A percentile compares a stretch with the other conserved stretches of the same genome.
These are phyloP conservation scores for Entoloma clypeatum DNA, from an alignment of 1,284 basidiomycete species.

Conservation along the genomic window DNA sequence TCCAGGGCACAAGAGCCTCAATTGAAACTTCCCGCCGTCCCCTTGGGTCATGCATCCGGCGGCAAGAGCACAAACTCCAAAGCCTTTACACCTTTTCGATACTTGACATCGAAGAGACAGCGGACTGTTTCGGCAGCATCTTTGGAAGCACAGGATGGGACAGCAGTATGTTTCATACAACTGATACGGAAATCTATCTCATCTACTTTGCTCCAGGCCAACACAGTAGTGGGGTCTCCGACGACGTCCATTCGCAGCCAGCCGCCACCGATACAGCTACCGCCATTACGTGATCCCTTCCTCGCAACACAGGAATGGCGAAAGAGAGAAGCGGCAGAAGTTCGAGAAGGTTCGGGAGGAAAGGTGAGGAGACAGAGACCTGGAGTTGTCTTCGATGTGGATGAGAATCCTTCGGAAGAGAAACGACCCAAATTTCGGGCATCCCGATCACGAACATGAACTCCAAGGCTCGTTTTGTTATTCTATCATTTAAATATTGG, in stretches of 20 bases:
- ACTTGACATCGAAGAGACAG: slow-evolving; percentile 53
- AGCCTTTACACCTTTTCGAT: slow-evolving; percentile 59
- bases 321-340: slow-evolving; percentile 31
- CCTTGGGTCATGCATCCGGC: slow-evolving; percentile 23
- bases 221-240: slow-evolving; percentile 68
- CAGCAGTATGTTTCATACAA: slow-evolving; percentile 51
- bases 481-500: too few relatives aligned
- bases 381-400: slow-evolving; percentile 67
- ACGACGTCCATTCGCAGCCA: slow-evolving; percentile 65
- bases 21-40: slow-evolving; percentile 25
- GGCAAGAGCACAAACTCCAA: slow-evolving; percentile 41
- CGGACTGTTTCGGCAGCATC: slow-evolving; percentile 71
- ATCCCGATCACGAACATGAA: slow-evolving; percentile 15
- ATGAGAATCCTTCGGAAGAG: slow-evolving; percentile 43
- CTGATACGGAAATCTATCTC: slow-evolving; percentile 12
- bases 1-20: slow-evolving; percentile 27
- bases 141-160: slow-evolving; percentile 70
- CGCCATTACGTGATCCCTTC: slow-evolving; percentile 58
- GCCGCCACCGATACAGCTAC: slow-evolving; percentile 52
- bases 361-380: slow-evolving; percentile 52
- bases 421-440: slow-evolving; percentile 23
- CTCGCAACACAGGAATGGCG: slow-evolving; percentile 66
- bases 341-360: slow-evolving; percentile 31
- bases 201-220: slow-evolving; percentile 40
- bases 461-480: slow-evolving; percentile 6